A percentile compares a stretch with the other conserved stretches of the same genome.
Evolutionary conservation across 345 rosid genomes (phyloP).

Genomic region (Sisymbrium altissimum): DNA sequence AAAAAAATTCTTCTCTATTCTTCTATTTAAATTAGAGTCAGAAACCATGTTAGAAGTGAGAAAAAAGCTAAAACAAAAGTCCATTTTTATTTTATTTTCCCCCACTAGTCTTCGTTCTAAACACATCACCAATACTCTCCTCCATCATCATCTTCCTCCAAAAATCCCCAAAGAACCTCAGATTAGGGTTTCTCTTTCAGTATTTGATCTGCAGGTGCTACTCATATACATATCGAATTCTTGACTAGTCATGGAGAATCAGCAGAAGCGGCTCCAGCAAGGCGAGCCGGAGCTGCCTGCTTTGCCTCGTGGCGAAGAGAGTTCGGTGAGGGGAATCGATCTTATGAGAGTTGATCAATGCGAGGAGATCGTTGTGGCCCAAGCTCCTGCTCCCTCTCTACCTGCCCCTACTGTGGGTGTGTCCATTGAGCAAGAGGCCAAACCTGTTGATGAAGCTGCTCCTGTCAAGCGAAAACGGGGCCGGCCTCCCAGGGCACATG

Average conservation of each 20-base stretch:
- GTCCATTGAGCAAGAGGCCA: constrained; percentile 22
- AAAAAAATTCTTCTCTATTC: not conserved
- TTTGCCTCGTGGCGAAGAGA: constrained; percentile 19
- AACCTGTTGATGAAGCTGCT: constrained; percentile 21
- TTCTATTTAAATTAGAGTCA: not conserved
- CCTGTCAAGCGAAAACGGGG: constrained; percentile 67
- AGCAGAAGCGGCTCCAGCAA: constrained; percentile 32
- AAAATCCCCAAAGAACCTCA: constrained; percentile 35
- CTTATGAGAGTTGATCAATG: constrained; percentile 59
- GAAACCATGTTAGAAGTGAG: too few species aligned
- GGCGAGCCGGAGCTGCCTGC: constrained; percentile 17
- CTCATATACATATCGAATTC: not conserved
- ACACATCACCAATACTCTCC: constrained; percentile 17
- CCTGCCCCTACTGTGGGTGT: constrained; percentile 20
- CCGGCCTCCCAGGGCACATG: constrained; percentile 56
- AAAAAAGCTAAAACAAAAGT: constrained; percentile 26
- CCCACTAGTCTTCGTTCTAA: constrained; percentile 34
- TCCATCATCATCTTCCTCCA: constrained; percentile 16
- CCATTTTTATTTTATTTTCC: constrained; percentile 32
- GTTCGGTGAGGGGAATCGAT: constrained; percentile 37
- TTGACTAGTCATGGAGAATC: constrained; percentile 38
- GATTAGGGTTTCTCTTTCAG: constrained; percentile 54
- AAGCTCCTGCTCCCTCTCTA: constrained; percentile 42
- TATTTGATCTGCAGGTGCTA: constrained; percentile 9
- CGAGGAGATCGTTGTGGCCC: constrained; percentile 35